Percentiles rank a stretch among this genome's conserved stretches.
Evolutionary conservation across 306 rosid genomes (phyloP).

Genomic region (Dryas alaskensis): DNA sequence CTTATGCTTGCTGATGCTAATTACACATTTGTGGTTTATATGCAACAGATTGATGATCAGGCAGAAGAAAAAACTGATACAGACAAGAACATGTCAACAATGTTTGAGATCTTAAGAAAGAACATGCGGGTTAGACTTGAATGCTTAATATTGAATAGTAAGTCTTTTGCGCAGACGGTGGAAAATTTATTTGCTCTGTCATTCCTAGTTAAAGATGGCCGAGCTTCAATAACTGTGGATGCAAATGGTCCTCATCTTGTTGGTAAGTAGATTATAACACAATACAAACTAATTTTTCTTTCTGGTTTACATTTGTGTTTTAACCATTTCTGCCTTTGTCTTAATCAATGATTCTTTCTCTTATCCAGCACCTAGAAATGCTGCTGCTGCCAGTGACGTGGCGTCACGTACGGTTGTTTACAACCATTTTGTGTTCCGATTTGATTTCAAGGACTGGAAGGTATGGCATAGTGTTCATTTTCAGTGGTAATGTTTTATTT

Average conservation of each 20-base stretch:
- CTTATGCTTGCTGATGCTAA: not conserved
- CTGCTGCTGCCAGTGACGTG: slow-evolving; percentile 49
- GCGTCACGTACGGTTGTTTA: slow-evolving; percentile 51
- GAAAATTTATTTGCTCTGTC: slow-evolving; percentile 84
- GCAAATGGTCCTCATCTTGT: slow-evolving; percentile 56
- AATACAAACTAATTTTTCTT: not conserved
- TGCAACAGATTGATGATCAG: slow-evolving; percentile 51
- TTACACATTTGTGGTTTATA: slow-evolving; percentile 12
- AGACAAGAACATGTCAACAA: slow-evolving; percentile 62
- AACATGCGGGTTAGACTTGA: slow-evolving; percentile 51
- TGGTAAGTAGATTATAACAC: slow-evolving; percentile 43
- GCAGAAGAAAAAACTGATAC: slow-evolving; percentile 62
- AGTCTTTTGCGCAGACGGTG: slow-evolving; percentile 74
- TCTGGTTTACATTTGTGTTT: not conserved
- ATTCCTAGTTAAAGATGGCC: slow-evolving; percentile 82
- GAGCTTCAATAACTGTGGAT: slow-evolving; percentile 57
- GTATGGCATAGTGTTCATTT: slow-evolving; percentile 33
- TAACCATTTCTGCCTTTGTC: not conserved
- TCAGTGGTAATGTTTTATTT: not conserved
- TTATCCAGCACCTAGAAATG: slow-evolving; percentile 70
- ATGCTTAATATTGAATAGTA: slow-evolving; percentile 54
- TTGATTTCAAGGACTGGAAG: slow-evolving; percentile 84
- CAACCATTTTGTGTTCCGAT: slow-evolving; percentile 76
- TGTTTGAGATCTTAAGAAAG: slow-evolving; percentile 57
- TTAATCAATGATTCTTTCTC: slow-evolving; percentile 9